A percentile compares a stretch with the other conserved stretches of the same genome.
These are phyloP conservation scores for Plasmodium knowlesi DNA, from an alignment of 169 alveolate genomes.

Conservation along the genomic window DNA sequence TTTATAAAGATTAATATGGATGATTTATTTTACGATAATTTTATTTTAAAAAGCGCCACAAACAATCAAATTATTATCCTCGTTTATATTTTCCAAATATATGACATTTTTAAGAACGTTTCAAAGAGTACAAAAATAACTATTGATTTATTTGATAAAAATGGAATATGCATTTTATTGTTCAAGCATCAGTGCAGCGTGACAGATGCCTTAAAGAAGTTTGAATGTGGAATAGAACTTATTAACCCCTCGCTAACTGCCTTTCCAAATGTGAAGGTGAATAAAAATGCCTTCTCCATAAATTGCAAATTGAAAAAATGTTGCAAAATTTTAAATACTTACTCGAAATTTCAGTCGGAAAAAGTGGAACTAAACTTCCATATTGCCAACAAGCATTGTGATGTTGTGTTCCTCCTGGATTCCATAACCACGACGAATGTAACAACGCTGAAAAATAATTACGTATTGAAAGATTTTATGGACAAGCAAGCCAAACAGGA, in stretches of 20 bases:
- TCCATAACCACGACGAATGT: constrained; percentile 45
- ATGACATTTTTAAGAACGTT: constrained; percentile 67
- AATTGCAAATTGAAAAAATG: constrained; percentile 70
- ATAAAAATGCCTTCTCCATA: constrained; percentile 44
- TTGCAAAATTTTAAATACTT: constrained; percentile 68
- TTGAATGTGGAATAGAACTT: constrained; percentile 69
- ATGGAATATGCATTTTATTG: constrained; percentile 64
- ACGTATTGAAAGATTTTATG: constrained; percentile 35
- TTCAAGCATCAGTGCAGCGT: constrained; percentile 70
- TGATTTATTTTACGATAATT: constrained; percentile 73
- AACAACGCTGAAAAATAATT: constrained; percentile 65
- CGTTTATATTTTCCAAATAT: constrained; percentile 70
- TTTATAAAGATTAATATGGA: constrained; percentile 69
- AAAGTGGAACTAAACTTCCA: constrained; percentile 36
- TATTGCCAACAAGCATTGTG: constrained; percentile 44
- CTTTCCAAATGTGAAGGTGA: constrained; percentile 60
- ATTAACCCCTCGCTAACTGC: constrained; percentile 49
- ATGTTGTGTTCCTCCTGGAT: constrained; percentile 49
- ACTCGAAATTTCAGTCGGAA: constrained; percentile 58
- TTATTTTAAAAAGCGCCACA: constrained; percentile 65
- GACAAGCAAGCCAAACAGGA: constrained; percentile 26
- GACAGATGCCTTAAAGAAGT: constrained; percentile 65
- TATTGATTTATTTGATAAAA: constrained; percentile 70
- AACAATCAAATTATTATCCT: constrained; percentile 56
- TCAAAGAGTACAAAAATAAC: constrained; percentile 70